phyloP scores from a whole-genome alignment of 78 protist species.

The Speleostelium caveatum region DNA sequence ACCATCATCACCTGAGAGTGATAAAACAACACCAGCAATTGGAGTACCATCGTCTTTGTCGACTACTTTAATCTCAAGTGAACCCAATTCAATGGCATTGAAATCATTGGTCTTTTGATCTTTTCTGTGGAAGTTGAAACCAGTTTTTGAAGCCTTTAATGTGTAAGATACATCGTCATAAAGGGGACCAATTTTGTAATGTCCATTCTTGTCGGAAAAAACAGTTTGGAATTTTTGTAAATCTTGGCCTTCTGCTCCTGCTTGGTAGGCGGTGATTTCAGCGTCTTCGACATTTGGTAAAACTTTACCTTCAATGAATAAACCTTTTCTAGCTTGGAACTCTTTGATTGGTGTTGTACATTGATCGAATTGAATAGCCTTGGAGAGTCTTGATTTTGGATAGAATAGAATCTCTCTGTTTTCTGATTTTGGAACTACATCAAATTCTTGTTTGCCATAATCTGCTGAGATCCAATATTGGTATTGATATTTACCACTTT shows the following conservation, averaged over 20 bases:
- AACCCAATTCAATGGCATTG: constrained; percentile 37
- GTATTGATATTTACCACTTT: no score
- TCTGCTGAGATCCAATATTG: neutral
- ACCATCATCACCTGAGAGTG: constrained; percentile 33
- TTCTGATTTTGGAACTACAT: neutral
- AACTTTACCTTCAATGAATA: constrained; percentile 9
- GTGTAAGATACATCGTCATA: constrained; percentile 3
- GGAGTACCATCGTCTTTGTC: neutral
- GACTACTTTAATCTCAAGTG: neutral
- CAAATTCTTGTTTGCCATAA: no score
- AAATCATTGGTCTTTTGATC: neutral
- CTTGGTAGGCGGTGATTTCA: neutral
- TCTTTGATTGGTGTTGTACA: constrained; percentile 6
- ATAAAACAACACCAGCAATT: constrained; percentile 29
- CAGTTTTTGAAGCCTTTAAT: constrained; percentile 14
- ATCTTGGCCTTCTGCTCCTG: neutral
- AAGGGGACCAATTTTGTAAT: constrained; percentile 24
- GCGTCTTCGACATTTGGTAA: neutral
- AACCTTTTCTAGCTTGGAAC: neutral
- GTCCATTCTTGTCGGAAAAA: neutral
- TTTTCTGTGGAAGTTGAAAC: constrained; percentile 22
- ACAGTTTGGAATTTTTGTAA: neutral
- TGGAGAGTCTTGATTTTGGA: neutral
- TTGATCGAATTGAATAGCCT: neutral
- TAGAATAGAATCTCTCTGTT: neutral